A percentile compares a stretch with the other conserved stretches of the same genome.
Evolutionary conservation across 768 basidiomycete species (phyloP).

Genomic region (Inosperma sp.): DNA sequence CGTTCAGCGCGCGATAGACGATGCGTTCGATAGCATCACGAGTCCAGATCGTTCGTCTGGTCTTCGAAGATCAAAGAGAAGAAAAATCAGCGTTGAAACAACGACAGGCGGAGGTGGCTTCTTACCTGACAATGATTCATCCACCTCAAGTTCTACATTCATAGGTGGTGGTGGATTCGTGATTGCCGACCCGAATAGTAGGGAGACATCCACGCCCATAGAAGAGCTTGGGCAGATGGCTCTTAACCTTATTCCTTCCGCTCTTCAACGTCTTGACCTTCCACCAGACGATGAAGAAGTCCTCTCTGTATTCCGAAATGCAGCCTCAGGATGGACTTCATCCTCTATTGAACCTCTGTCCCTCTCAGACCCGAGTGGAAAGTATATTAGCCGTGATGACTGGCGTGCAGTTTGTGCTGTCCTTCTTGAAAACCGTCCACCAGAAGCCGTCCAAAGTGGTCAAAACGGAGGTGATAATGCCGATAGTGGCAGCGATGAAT

Average conservation of each 20-base stretch:
- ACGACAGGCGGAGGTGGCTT: constrained; percentile 30
- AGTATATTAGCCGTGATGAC: constrained; percentile 56
- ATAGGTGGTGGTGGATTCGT: constrained; percentile 33
- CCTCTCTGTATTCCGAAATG: constrained; percentile 67
- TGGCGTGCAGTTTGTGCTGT: constrained; percentile 81
- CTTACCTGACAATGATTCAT: constrained; percentile 13
- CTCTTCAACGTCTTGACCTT: constrained; percentile 59
- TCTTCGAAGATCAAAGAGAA: background rate
- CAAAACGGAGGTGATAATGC: constrained; percentile 24
- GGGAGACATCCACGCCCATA: constrained; percentile 2
- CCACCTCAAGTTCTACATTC: background rate
- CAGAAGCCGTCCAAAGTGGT: constrained; percentile 23
- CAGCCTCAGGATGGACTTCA: constrained; percentile 65
- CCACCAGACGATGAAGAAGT: constrained; percentile 71
- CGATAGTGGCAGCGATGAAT: constrained; percentile 22
- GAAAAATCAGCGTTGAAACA: constrained; percentile 4
- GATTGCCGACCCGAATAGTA: constrained; percentile 14
- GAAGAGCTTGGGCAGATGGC: constrained; percentile 38
- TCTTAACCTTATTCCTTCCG: constrained; percentile 53
- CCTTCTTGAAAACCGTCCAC: constrained; percentile 46
- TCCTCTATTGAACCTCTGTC: constrained; percentile 17
- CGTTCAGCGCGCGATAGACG: constrained; percentile 46
- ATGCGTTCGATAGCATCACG: constrained; percentile 41
- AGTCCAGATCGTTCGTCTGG: constrained; percentile 6
- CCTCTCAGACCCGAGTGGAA: constrained; percentile 21